Evolutionary conservation across 345 rosid species (phyloP).

Genomic region (Erysimum cheiranthoides): DNA sequence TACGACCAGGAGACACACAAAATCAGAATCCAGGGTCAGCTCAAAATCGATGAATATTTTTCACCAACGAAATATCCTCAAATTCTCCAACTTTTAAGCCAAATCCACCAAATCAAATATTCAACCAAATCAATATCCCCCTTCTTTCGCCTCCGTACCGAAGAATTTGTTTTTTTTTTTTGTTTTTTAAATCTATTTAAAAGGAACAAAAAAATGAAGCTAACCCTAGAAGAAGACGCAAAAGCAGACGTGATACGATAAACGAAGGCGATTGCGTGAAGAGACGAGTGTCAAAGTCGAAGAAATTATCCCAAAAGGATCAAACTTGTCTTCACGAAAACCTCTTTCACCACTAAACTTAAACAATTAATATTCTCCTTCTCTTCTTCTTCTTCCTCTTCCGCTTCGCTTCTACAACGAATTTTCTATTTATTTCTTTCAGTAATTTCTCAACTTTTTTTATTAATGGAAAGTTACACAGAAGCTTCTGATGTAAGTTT

Average conservation of each 20-base stretch:
- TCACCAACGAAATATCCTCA: conserved; percentile 24
- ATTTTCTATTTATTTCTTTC: background rate
- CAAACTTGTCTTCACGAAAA: conserved; percentile 66
- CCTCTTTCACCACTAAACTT: conserved; percentile 30
- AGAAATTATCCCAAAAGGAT: conserved; percentile 32
- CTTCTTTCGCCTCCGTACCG: conserved; percentile 31
- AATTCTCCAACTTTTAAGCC: conserved; percentile 34
- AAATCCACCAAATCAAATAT: conserved; percentile 26
- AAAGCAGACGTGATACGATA: conserved; percentile 47
- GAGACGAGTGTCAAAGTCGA: conserved; percentile 50
- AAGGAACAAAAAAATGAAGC: conserved; percentile 10
- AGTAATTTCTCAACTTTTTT: conserved; percentile 8
- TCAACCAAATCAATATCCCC: conserved; percentile 28
- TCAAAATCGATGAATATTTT: conserved; percentile 33
- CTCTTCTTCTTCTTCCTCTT: conserved; percentile 23
- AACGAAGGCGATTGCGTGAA: conserved; percentile 61
- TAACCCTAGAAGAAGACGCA: conserved; percentile 48
- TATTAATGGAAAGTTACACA: conserved; percentile 41
- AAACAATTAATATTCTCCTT: conserved; percentile 26
- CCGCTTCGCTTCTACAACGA: conserved; percentile 33
- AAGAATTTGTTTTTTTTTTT: conserved; percentile 4
- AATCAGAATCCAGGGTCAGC: conserved; percentile 29
- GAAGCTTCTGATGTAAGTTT: conserved; percentile 56
- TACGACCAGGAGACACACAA: conserved; percentile 29
- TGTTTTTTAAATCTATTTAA: background rate